A percentile compares a stretch with the other conserved stretches of the same genome.
phyloP scores from a whole-genome alignment of 495 filamentous ascomycete genomes.

The Aspergillus bridgeri region DNA sequence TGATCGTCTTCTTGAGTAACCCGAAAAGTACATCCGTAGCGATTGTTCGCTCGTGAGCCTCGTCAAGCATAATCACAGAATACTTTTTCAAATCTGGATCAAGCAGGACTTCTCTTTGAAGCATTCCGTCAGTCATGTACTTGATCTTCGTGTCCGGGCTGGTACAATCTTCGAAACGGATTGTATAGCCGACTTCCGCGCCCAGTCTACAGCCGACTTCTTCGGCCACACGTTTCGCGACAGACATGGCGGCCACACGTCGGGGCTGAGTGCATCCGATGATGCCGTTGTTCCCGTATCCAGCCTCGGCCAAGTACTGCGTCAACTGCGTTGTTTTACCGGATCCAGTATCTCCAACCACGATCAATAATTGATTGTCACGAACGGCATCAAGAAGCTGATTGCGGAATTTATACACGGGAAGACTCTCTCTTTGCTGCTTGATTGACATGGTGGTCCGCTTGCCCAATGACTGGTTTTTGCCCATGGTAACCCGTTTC shows the following conservation, averaged over 20 bases:
- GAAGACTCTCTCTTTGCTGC: slow-evolving; percentile 86
- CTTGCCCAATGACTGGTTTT: slow-evolving; percentile 79
- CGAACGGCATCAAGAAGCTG: slow-evolving; percentile 84
- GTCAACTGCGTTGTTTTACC: slow-evolving; percentile 97
- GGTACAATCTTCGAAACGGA: slow-evolving; percentile 95
- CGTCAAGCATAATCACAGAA: slow-evolving; percentile 96
- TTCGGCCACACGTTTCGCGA: slow-evolving; percentile 94
- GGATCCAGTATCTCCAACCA: slow-evolving; percentile 95
- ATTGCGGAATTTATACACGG: slow-evolving; percentile 85
- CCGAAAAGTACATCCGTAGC: slow-evolving; percentile 94
- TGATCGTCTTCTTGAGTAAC: slow-evolving; percentile 89
- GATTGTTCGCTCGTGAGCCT: slow-evolving; percentile 97
- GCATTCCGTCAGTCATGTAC: slow-evolving; percentile 99
- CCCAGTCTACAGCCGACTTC: slow-evolving; percentile 92
- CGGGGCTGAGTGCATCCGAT: slow-evolving; percentile 98
- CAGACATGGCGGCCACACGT: slow-evolving; percentile 95
- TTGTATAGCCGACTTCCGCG: slow-evolving; percentile 93
- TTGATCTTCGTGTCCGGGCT: slow-evolving; percentile 90
- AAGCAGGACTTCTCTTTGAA: slow-evolving; percentile 89
- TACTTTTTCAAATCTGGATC: slow-evolving; percentile 86
- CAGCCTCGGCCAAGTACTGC: slow-evolving; percentile 90
- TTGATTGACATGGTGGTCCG: slow-evolving; percentile 91
- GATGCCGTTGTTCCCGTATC: slow-evolving; percentile 83
- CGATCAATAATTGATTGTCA: slow-evolving; percentile 88
- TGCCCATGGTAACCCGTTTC: slow-evolving; percentile 80